Conservation (phyloP, 345 rosid species). For the Moricandia moricandioides region DNA sequence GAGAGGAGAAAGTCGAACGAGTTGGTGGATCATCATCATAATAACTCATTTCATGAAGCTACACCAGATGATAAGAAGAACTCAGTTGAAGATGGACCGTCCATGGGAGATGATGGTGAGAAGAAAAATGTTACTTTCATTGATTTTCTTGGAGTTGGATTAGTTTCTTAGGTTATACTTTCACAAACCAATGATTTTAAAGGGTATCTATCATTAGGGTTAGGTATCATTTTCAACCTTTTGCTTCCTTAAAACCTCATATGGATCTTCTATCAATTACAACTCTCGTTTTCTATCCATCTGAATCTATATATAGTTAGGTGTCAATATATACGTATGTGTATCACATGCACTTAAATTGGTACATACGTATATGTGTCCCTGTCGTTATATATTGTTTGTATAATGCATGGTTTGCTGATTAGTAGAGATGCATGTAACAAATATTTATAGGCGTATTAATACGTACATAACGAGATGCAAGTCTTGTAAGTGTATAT, state of each 20-base stretch:
- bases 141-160: slow-evolving; percentile 65
- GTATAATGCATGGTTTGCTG: slow-evolving; percentile 20
- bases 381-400: slow-evolving; percentile 7
- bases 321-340: neutral
- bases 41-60: slow-evolving; percentile 6
- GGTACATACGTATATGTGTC: neutral
- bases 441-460: neutral
- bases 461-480: neutral
- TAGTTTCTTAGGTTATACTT: slow-evolving; percentile 33
- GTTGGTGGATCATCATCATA: neutral
- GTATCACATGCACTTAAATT: neutral
- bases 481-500: neutral
- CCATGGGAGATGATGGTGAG: slow-evolving; percentile 25
- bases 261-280: slow-evolving; percentile 20
- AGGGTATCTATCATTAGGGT: slow-evolving; percentile 35
- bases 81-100: slow-evolving; percentile 26
- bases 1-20: slow-evolving; percentile 24
- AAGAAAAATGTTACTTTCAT: slow-evolving; percentile 43
- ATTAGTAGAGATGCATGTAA: neutral
- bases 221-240: slow-evolving; percentile 37
- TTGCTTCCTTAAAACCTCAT: slow-evolving; percentile 30
- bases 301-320: neutral
- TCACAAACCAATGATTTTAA: slow-evolving; percentile 12
- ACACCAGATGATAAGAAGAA: slow-evolving; percentile 8
- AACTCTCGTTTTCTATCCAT: slow-evolving; percentile 23